Percentiles rank a stretch among this genome's conserved stretches.
These are phyloP conservation scores for Aspergillus bombycis DNA, from an alignment of 2,329 filamentous ascomycete genomes.

Conservation along the genomic window DNA sequence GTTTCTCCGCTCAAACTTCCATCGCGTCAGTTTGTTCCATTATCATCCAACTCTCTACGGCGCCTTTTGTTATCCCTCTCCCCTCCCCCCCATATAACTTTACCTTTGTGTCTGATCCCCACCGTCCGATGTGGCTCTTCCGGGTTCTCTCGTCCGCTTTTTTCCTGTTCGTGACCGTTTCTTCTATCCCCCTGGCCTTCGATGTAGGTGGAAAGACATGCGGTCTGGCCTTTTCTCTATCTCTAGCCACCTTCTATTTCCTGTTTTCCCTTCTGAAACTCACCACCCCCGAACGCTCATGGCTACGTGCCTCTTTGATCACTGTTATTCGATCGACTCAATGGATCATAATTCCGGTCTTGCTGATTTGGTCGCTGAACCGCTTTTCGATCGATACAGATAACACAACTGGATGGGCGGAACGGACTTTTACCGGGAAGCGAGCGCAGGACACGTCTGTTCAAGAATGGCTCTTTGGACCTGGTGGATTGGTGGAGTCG, in stretches of 20 bases:
- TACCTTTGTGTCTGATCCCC: conserved; percentile 12
- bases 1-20: background rate
- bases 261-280: conserved; percentile 80
- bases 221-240: conserved; percentile 89
- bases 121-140: conserved; percentile 74
- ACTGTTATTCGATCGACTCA: conserved; percentile 74
- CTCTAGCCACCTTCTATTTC: conserved; percentile 88
- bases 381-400: conserved; percentile 92
- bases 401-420: conserved; percentile 71
- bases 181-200: conserved; percentile 95
- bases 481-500: conserved; percentile 77
- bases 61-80: background rate
- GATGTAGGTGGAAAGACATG: conserved; percentile 96
- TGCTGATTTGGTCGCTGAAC: conserved; percentile 94
- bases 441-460: conserved; percentile 66
- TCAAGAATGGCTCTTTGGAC: conserved; percentile 86
- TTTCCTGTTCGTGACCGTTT: conserved; percentile 89
- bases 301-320: conserved; percentile 72
- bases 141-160: conserved; percentile 76
- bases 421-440: conserved; percentile 72
- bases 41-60: background rate
- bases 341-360: conserved; percentile 80
- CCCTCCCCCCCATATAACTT: background rate
- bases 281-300: conserved; percentile 75
- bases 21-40: conserved; percentile 9